These are phyloP conservation scores for Nidula niveotomentosa DNA, from an alignment of 1,284 basidiomycete genomes.

Conservation along the genomic window DNA sequence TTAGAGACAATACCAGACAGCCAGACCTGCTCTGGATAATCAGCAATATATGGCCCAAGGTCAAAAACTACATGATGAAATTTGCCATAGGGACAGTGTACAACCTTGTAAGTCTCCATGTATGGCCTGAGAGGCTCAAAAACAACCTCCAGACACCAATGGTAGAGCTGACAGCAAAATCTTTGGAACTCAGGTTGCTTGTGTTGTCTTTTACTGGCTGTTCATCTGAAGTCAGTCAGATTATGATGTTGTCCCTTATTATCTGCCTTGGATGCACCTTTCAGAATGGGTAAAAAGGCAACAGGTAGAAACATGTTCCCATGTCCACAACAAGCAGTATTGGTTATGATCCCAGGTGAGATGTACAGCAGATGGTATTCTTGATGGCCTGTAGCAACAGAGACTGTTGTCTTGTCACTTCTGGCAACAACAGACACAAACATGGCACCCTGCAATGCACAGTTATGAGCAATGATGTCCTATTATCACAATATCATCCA, in stretches of 20 bases:
- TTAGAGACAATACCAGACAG: slow-evolving; percentile 22
- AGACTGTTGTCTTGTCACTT: slow-evolving; percentile 27
- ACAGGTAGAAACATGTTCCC: not conserved
- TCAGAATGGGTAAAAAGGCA: slow-evolving; percentile 3
- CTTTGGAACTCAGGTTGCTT: slow-evolving; percentile 15
- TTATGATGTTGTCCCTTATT: not conserved
- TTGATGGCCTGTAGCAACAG: slow-evolving; percentile 23
- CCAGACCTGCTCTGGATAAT: slow-evolving; percentile 28
- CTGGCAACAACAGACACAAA: slow-evolving; percentile 22
- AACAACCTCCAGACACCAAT: slow-evolving; percentile 21
- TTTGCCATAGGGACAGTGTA: slow-evolving; percentile 20
- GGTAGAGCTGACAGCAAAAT: slow-evolving; percentile 28
- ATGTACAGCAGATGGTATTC: slow-evolving; percentile 22
- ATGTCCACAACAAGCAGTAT: not conserved
- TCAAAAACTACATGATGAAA: slow-evolving; percentile 21
- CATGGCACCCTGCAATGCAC: slow-evolving; percentile 10
- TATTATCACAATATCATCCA: not conserved
- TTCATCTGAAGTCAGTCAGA: not conserved
- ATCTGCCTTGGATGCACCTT: slow-evolving; percentile 8
- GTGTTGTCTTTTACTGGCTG: slow-evolving; percentile 7
- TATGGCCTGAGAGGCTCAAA: slow-evolving; percentile 15
- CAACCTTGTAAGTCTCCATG: slow-evolving; percentile 26
- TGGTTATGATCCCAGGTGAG: slow-evolving; percentile 18
- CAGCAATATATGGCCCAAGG: slow-evolving; percentile 30
- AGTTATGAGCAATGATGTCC: not conserved